Evolutionary conservation across 2,329 filamentous ascomycete species (phyloP).

Genomic region (Grosmannia huntii): DNA sequence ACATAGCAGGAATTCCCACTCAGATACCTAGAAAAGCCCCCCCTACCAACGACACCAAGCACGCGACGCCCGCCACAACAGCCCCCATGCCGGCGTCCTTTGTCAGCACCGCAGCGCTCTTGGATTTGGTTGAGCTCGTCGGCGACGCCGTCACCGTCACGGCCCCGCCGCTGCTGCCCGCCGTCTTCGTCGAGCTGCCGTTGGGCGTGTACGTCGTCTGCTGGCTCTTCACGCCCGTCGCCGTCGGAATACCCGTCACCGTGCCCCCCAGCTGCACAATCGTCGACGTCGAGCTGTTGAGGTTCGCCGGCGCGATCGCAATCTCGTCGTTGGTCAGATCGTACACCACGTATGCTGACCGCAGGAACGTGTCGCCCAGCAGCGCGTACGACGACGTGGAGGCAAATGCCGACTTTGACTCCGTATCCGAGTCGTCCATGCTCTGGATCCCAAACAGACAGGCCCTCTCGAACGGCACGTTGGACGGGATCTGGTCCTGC

Average conservation of each 20-base stretch:
- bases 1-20: too few relatives aligned
- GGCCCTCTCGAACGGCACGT: constrained; percentile 25
- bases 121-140: constrained; percentile 1
- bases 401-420: neutral
- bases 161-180: neutral
- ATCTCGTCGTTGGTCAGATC: constrained; percentile 38
- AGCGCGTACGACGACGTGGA: constrained; percentile 15
- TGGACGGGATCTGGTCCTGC: constrained; percentile 14
- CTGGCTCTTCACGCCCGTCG: constrained; percentile 30
- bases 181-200: neutral
- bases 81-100: constrained; percentile 6
- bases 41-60: constrained; percentile 9
- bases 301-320: constrained; percentile 38
- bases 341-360: constrained; percentile 41
- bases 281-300: constrained; percentile 29
- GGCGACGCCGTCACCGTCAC: constrained; percentile 6
- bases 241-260: constrained; percentile 26
- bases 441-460: constrained; percentile 45
- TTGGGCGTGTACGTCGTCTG: constrained; percentile 9
- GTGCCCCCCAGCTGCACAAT: constrained; percentile 31
- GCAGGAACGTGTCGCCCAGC: constrained; percentile 34
- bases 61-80: constrained; percentile 12
- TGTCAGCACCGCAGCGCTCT: constrained; percentile 6
- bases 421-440: constrained; percentile 13
- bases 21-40: neutral